Evolutionary conservation across 768 basidiomycete genomes (phyloP).

Genomic region (Suillus lakei): DNA sequence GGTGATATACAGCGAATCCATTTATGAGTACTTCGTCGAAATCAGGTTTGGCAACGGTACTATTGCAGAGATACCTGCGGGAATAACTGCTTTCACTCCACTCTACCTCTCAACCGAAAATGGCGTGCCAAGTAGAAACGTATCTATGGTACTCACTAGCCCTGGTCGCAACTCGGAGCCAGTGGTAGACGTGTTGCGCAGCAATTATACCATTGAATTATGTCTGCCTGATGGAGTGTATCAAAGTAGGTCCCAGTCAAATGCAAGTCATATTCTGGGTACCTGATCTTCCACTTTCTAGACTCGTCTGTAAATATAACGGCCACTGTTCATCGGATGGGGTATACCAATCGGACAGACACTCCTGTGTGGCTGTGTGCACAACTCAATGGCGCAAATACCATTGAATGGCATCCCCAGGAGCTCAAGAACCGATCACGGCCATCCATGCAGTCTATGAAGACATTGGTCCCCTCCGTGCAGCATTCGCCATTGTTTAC

Average conservation of each 20-base stretch:
- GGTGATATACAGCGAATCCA: constrained; percentile 8
- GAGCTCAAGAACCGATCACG: not conserved
- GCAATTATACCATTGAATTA: constrained; percentile 9
- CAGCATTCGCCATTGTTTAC: not conserved
- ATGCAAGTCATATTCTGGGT: not conserved
- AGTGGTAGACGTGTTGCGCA: not conserved
- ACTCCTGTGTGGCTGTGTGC: not conserved
- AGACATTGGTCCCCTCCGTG: not conserved
- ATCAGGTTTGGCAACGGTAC: constrained; percentile 24
- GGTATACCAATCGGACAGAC: constrained; percentile 14
- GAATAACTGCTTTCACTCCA: constrained; percentile 22
- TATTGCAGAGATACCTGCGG: constrained; percentile 20
- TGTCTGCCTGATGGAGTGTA: not conserved
- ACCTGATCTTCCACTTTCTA: not conserved
- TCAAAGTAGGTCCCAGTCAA: not conserved
- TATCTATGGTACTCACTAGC: not conserved
- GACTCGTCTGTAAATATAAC: constrained; percentile 3
- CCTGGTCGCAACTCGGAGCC: not conserved
- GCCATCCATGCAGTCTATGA: not conserved
- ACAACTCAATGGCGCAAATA: not conserved
- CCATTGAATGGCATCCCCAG: not conserved
- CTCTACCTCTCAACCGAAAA: not conserved
- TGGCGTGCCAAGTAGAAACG: not conserved
- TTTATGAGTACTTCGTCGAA: constrained; percentile 25
- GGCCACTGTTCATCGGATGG: constrained; percentile 17